These are phyloP conservation scores for Nephelium lappaceum DNA, from an alignment of 345 rosid genomes.

Conservation along the genomic window DNA sequence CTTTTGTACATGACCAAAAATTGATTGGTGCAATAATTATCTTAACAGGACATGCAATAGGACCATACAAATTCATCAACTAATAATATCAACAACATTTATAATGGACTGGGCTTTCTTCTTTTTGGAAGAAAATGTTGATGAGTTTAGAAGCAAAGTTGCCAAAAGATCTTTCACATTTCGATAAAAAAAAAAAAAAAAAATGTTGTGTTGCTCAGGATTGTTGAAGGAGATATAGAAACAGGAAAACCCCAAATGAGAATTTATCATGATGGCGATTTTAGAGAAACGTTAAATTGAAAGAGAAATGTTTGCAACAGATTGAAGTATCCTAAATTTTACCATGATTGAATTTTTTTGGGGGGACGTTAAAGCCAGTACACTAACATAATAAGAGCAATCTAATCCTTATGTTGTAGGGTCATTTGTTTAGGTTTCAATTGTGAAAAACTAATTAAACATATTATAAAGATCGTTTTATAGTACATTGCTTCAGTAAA, in stretches of 20 bases:
- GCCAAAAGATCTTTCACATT: neutral
- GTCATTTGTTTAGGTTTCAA: neutral
- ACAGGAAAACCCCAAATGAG: neutral
- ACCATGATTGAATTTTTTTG: no score
- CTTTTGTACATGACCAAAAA: neutral
- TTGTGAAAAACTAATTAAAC: neutral
- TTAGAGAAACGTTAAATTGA: neutral
- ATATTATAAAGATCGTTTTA: no score
- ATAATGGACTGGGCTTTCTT: neutral
- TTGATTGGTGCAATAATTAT: conserved; percentile 7
- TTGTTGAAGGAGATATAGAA: neutral
- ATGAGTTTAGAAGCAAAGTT: neutral
- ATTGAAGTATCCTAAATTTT: no score
- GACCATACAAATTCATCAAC: conserved; percentile 14
- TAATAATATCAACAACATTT: conserved; percentile 3
- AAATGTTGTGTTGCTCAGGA: neutral
- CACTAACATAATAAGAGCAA: no score
- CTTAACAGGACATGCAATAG: neutral
- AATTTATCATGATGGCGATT: neutral
- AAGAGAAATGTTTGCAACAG: neutral
- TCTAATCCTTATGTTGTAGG: no score
- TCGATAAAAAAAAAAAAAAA: neutral
- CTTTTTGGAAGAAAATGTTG: neutral
- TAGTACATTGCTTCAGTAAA: neutral
- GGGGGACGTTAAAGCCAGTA: neutral